Evolutionary conservation across 169 alveolate species (phyloP).

Genomic region (Plasmodium blacklocki): DNA sequence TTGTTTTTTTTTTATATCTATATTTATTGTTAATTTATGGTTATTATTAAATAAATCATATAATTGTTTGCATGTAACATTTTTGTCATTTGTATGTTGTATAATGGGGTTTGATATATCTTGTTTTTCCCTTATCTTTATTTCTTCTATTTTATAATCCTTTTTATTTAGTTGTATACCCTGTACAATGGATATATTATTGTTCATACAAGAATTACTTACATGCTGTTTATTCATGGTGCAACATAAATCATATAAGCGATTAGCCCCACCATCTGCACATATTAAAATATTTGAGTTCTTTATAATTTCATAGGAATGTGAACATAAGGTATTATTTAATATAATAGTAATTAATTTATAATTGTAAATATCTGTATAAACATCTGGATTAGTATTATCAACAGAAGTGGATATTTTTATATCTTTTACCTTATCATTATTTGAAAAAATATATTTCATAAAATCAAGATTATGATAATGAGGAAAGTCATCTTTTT

Average conservation of each 20-base stretch:
- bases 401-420: too few species aligned
- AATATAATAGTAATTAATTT: constrained; percentile 51
- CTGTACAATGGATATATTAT: neutral
- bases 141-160: neutral
- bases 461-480: constrained; percentile 69
- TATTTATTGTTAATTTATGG: neutral
- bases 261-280: constrained; percentile 77
- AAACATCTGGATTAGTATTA: neutral
- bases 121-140: neutral
- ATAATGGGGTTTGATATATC: neutral
- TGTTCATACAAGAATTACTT: neutral
- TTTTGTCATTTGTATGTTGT: neutral
- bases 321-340: constrained; percentile 25
- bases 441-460: constrained; percentile 63
- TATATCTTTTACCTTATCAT: neutral
- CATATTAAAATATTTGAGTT: constrained; percentile 64
- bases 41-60: neutral
- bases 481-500: neutral
- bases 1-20: constrained; percentile 9
- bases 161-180: neutral
- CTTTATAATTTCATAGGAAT: constrained; percentile 34
- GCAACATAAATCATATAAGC: constrained; percentile 32
- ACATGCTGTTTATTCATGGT: neutral
- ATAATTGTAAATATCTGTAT: neutral
- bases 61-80: neutral